phyloP scores from a whole-genome alignment of 495 filamentous ascomycete genomes.

The Penicillium odoratum region DNA sequence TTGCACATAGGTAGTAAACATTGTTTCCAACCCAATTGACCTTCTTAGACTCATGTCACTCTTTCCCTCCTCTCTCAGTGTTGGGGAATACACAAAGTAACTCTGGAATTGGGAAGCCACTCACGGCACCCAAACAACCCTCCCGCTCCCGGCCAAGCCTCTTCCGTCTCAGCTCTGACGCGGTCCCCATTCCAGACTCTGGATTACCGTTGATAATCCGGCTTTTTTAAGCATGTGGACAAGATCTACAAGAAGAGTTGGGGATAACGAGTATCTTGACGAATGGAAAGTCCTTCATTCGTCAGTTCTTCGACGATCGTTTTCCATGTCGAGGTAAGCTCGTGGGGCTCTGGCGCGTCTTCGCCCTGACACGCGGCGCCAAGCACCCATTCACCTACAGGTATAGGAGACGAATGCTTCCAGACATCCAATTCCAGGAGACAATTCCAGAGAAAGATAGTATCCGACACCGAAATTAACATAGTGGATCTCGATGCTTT shows the following conservation, averaged over 20 bases:
- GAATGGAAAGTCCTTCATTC: constrained; percentile 9
- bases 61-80: too few species aligned
- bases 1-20: too few species aligned
- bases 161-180: not conserved
- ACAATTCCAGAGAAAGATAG: not conserved
- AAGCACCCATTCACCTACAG: constrained; percentile 5
- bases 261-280: not conserved
- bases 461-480: not conserved
- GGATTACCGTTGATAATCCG: constrained; percentile 3
- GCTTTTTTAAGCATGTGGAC: not conserved
- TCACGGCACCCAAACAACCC: not conserved
- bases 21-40: too few species aligned
- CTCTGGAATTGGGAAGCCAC: not conserved
- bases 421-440: not conserved
- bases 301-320: constrained; percentile 13
- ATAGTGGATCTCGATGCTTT: not conserved
- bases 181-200: not conserved
- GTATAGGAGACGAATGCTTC: not conserved
- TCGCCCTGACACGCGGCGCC: constrained; percentile 20
- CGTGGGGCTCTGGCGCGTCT: constrained; percentile 13
- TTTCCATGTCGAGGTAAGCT: constrained; percentile 23
- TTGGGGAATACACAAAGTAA: too few species aligned
- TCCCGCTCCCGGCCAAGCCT: not conserved
- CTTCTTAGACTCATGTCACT: too few species aligned
- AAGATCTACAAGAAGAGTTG: not conserved